Evolutionary conservation across 768 basidiomycete genomes (phyloP), one percentile per base, ranked within the genome.

Genomic region (Agaricus subrufescens): DNA sequence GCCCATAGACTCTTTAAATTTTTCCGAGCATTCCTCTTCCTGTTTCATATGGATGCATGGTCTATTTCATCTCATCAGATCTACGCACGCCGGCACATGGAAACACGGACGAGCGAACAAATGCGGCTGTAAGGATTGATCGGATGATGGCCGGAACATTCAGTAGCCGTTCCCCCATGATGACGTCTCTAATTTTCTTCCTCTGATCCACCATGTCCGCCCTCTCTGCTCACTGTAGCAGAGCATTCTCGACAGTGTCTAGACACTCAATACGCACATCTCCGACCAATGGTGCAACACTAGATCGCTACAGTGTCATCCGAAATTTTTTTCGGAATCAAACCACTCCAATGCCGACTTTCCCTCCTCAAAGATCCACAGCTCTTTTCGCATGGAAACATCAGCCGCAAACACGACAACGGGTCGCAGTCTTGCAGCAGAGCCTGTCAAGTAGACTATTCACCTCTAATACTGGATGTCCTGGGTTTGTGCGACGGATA

Each of bases 261-360:
- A 30, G 47, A 3, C n/a, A 48, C 2, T 14, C 46, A 1, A 6
- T 23, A 27, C 54, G 29, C 27, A 19, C 4, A 11, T 12, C 39
- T 0, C 55, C 37, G 14, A 2, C 25, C 29, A 50, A 45, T 25
- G 30, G 31, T 9, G 55, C 55, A 1, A 53, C 49, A 30, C 52
- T 83, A 50, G 83, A 85, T 66, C 81, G 86, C 50, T 87, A 87
- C 67, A 74, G 64, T 40, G 66, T 74, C 50, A 86, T 87, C 53
- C 73, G 84, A 45, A 71, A 67, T 51, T 87, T 86, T 68, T 87
- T 87, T 58, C 71, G 63, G 45, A 67, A 68, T 50, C 72, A 74
- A 65, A 71, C 62, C 40, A 58, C 60, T 46, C 49, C 58, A n/a
- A 57, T 56, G 27, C 56, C 56, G 42, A 15, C 62, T 57, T 56